Evolutionary conservation across 768 basidiomycete genomes (phyloP), one percentile per base, ranked within the genome.

Genomic region (Mycena vitilis): DNA sequence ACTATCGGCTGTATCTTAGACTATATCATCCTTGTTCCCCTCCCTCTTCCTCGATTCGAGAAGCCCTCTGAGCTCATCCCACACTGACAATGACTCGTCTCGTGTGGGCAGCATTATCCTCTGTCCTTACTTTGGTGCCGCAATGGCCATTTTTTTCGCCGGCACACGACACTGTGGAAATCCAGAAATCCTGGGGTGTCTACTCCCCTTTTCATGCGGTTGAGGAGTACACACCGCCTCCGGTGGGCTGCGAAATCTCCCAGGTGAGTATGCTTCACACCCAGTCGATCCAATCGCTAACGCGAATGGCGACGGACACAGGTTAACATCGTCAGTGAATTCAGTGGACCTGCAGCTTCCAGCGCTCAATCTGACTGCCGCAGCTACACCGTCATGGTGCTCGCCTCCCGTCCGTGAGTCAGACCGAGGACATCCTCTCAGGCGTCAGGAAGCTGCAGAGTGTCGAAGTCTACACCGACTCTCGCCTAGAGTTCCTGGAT

Each of bases 371-470:
- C 36, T 54, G 40, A 63, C 9, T 65, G 11, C 36, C 8, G 0
- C 57, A 94, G 93, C 80, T 95, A 15, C 91, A 95, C 78, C 85
- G 94, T 6, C 94, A 95, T 73, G 94, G 93, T 2, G 88, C 92
- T 2, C 87, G 94, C 37, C 94, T 85, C 70, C 94, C 94, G 0
- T 93, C 93, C 0, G 0, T 81, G 81, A 4, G 40, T 9, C 83
- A 86, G 18, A 76, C 83, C 0, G 73, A 72, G 18, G 66, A 69
- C 40, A 91, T 92, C 10, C 66, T 77, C n/a, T 64, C 74, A 1
- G 84, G 89, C 0, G 73, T 95, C 16, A 70, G 74, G 5, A 91
- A 90, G 70, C 80, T 95, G 2, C 75, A 86, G 63, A 73, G 82
- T 0, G 90, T 83, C 15, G 73, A 77, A 0, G 70, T 78, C 5